phyloP scores from a whole-genome alignment of 805 yeast species.

The Ogataea pignaliae region DNA sequence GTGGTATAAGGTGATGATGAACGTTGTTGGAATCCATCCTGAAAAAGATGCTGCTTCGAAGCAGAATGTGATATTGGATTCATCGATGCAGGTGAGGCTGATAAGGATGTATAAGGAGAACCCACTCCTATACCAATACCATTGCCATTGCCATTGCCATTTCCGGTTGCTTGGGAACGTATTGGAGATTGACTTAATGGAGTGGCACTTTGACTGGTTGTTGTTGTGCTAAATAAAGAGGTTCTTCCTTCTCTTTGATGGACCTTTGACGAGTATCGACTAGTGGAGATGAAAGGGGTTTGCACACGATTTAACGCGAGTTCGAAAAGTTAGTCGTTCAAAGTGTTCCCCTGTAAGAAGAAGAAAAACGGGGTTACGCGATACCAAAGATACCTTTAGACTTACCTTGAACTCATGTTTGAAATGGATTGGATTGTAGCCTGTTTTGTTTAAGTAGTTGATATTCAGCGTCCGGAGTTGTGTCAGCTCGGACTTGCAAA shows the following conservation, averaged over 20 bases:
- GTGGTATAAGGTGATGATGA: slow-evolving; percentile 41
- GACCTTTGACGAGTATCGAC: slow-evolving; percentile 29
- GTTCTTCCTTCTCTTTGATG: slow-evolving; percentile 29
- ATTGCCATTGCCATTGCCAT: neutral
- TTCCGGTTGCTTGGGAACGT: slow-evolving; percentile 1
- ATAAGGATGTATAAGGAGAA: slow-evolving; percentile 1
- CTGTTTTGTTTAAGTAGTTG: too few relatives aligned
- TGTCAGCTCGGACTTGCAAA: too few relatives aligned
- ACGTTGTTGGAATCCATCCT: slow-evolving; percentile 13
- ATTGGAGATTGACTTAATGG: slow-evolving; percentile 10
- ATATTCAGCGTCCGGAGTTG: too few relatives aligned
- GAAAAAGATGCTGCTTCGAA: slow-evolving; percentile 4
- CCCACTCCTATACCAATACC: neutral
- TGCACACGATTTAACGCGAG: neutral
- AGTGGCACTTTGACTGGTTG: slow-evolving; percentile 4
- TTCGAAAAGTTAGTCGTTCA: slow-evolving; percentile 6
- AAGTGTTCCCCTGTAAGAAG: too few relatives aligned
- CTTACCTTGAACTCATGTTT: slow-evolving; percentile 16
- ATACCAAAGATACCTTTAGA: too few relatives aligned
- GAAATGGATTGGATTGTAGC: too few relatives aligned
- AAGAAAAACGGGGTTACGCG: too few relatives aligned
- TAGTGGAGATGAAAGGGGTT: too few relatives aligned
- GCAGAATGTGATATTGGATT: slow-evolving; percentile 11
- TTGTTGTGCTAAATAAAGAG: slow-evolving; percentile 19
- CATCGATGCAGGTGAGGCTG: neutral